These are phyloP conservation scores for Dothistroma pini DNA, from an alignment of 2,329 filamentous ascomycete species.

Conservation along the genomic window DNA sequence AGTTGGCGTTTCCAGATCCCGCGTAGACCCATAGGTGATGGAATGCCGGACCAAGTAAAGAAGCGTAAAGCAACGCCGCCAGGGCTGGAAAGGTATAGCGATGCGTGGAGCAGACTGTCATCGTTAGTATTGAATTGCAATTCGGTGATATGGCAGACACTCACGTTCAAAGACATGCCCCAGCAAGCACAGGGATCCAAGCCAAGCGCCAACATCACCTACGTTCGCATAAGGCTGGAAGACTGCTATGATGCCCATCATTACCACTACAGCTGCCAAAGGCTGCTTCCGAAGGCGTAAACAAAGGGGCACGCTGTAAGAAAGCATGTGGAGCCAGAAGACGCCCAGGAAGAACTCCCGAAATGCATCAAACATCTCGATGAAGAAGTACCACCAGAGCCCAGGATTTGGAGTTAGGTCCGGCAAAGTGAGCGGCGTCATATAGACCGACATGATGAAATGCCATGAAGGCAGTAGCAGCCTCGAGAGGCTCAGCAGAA, in stretches of 20 bases:
- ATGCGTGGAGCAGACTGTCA: conserved; percentile 59
- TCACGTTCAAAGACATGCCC: conserved; percentile 82
- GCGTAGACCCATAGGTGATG: conserved; percentile 99
- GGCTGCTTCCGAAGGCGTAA: conserved; percentile 81
- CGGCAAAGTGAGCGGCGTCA: conserved; percentile 83
- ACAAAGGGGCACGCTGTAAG: conserved; percentile 82
- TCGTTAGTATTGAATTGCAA: conserved; percentile 1
- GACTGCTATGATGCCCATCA: conserved; percentile 85
- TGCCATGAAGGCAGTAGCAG: conserved; percentile 78
- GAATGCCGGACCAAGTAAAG: conserved; percentile 87
- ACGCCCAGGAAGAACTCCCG: conserved; percentile 94
- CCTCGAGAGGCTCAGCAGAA: conserved; percentile 68
- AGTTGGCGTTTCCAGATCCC: conserved; percentile 96
- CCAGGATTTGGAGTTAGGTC: conserved; percentile 94
- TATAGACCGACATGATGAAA: conserved; percentile 85
- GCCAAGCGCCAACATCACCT: conserved; percentile 80
- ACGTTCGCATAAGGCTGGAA: conserved; percentile 98
- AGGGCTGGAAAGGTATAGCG: conserved; percentile 86
- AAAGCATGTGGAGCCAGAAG: conserved; percentile 92
- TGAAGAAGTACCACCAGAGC: conserved; percentile 99
- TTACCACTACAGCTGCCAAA: conserved; percentile 75
- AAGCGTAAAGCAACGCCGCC: conserved; percentile 79
- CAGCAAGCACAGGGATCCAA: conserved; percentile 79
- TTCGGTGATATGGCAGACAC: conserved; percentile 32
- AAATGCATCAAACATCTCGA: conserved; percentile 99